phyloP scores from a whole-genome alignment of 176 grass and related monocot species.

The Hordeum vulgare region DNA sequence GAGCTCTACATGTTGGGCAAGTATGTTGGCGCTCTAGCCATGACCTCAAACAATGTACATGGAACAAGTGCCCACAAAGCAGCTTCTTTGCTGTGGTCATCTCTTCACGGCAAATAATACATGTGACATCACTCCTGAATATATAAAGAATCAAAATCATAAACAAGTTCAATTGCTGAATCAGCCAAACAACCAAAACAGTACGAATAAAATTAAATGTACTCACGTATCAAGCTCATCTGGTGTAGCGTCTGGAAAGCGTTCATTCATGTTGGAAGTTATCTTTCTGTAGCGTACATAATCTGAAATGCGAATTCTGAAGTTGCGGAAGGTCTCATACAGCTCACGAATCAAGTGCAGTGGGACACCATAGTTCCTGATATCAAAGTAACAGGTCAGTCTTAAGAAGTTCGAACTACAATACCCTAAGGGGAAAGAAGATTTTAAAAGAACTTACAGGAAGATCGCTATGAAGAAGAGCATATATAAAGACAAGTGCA shows the following conservation, averaged over 20 bases:
- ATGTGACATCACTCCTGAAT: constrained; percentile 85
- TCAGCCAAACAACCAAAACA: not conserved
- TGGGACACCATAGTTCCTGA: constrained; percentile 96
- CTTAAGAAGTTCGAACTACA: not conserved
- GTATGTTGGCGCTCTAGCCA: constrained; percentile 93
- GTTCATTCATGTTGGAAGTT: constrained; percentile 98
- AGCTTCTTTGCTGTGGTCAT: constrained; percentile 92
- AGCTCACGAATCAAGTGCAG: constrained; percentile 90
- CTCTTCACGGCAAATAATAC: constrained; percentile 98
- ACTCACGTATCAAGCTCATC: constrained; percentile 82
- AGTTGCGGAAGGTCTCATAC: constrained; percentile 96
- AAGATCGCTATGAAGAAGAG: constrained; percentile 94
- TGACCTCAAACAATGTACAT: constrained; percentile 92
- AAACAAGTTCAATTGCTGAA: not conserved
- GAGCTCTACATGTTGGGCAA: constrained; percentile 94
- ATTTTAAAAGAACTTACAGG: constrained; percentile 60
- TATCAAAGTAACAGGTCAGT: constrained; percentile 23
- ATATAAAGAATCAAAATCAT: not conserved
- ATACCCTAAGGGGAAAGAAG: not conserved
- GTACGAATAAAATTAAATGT: not conserved
- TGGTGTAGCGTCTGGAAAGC: constrained; percentile 76
- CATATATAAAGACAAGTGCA: constrained; percentile 94
- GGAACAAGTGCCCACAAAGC: constrained; percentile 91
- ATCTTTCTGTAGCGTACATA: constrained; percentile 93
- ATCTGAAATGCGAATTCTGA: constrained; percentile 72